Base-by-base conservation (phyloP, 331 rosid genomes). In the Rhamnella rubrinervis region DNA sequence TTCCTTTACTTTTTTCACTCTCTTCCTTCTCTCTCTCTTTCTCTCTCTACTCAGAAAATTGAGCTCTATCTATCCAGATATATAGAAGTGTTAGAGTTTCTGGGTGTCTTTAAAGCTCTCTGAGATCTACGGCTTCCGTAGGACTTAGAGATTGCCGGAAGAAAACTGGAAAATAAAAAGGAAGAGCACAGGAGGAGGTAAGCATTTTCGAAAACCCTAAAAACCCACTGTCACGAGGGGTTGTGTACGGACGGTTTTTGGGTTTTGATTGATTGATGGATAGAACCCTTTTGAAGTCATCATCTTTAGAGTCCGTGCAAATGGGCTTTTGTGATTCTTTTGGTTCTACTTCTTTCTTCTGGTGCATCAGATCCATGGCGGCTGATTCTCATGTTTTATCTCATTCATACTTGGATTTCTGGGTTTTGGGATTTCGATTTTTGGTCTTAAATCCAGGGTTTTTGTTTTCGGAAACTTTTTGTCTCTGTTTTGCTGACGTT, bases 321-420 rank as follows among this genome's bases (percentile, higher is more conserved):
- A 68, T 65, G 78, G 61, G 57, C 57, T 75, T 55, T 63, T 68
- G 55, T 66, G 16, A 26, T 20, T 35, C 39, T 61, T 71, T 20
- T 13, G 50, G 59, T 55, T 49, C 64, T 57, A 20, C 49, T n/a
- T 18, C 66, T 55, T 50, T 47, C n/a, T 66, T 40, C 38, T 35
- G 47, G 62, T 75, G 82, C 75, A 63, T 80, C 84, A 79, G 96
- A 91, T 88, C 96, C 91, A 64, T 65, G 86, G 62, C 44, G 38
- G 47, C 73, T 66, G 67, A 73, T 78, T 78, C 69, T 50, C 73
- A 59, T 72, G 40, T 53, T 38, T 61, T 31, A 31, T 77, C 62
- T 69, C 67, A 35, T 41, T 51, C 60, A 60, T 39, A 26, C 46
- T 68, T 68, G 41, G 55, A 38, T 14, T 81, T 65, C 41, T 68